Conservation (phyloP, 441 rosid species). For the Gossypium schwendimanii region DNA sequence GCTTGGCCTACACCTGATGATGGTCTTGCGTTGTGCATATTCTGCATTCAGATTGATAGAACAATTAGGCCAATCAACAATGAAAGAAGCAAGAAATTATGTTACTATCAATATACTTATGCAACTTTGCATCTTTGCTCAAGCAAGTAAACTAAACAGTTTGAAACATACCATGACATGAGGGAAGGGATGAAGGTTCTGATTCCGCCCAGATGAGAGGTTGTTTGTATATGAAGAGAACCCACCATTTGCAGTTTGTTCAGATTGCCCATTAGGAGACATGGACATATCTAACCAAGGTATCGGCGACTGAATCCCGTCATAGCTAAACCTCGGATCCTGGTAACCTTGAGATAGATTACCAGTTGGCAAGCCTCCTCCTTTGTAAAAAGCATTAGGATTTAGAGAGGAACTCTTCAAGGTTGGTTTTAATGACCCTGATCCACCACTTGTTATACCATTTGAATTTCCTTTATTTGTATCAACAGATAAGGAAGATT, state of each 20-base stretch:
- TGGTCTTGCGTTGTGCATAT: slow-evolving; percentile 37
- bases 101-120: neutral
- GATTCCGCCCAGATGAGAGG: slow-evolving; percentile 39
- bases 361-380: slow-evolving; percentile 34
- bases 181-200: slow-evolving; percentile 26
- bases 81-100: neutral
- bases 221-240: slow-evolving; percentile 29
- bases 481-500: slow-evolving; percentile 28
- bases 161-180: slow-evolving; percentile 39
- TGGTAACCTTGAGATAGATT: slow-evolving; percentile 31
- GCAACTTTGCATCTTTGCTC: neutral
- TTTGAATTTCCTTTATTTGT: slow-evolving; percentile 29
- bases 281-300: slow-evolving; percentile 40
- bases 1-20: slow-evolving; percentile 31
- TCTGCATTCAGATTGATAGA: slow-evolving; percentile 25
- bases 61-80: neutral
- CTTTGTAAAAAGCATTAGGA: slow-evolving; percentile 36
- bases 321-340: slow-evolving; percentile 43
- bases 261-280: slow-evolving; percentile 32
- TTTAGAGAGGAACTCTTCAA: slow-evolving; percentile 34
- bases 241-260: slow-evolving; percentile 23
- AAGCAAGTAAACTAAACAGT: neutral
- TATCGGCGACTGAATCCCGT: slow-evolving; percentile 37
- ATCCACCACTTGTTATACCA: slow-evolving; percentile 24
- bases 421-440: slow-evolving; percentile 29